Evolutionary conservation across 2,329 filamentous ascomycete genomes (phyloP), one percentile per base, ranked within the genome.

Genomic region (Plectosphaerella sp.): DNA sequence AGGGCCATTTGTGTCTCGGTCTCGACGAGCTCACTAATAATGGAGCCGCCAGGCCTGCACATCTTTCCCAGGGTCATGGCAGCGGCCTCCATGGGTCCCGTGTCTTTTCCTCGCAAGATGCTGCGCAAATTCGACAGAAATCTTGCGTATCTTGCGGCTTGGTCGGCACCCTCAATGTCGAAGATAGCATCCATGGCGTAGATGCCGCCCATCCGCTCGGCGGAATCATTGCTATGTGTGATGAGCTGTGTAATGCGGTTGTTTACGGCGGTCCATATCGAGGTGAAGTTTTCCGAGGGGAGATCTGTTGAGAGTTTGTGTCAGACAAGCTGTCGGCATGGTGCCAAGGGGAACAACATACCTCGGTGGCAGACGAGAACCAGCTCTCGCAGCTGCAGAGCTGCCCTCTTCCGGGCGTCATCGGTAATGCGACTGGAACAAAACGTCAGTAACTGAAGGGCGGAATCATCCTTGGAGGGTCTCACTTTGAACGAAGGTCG

Each of bases 1-100:
- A 99, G 78, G 2, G 95, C 92, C 16, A 91, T 94, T 69, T 97
- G 95, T 56, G 97, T 92, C 71, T 99, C 93, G 51, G 91, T 93
- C 66, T 99, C 94, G 52, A 99, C 94, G 51, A 99, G 77, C 69
- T 97, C 93, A 8, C 93, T 95, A 45, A 96, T 96, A 57, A 97
- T 78, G 33, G 94, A 92, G 54, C 94, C 94, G 56, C 94, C 94
- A 0, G 94, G 94, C 59, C 90, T 87, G 56, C 93, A 96, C 54
- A 99, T 80, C 66, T 92, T 89, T 45, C 94, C 94, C 25, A 99
- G 78, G 4, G 93, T 92, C 59, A 88, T 84, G 42, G 94, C 92
- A 5, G 95, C 94, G 12, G 89, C 86, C 52, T 95, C 84, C 87
- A 99, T 93, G 20, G 94, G 91, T 51, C 85, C 85, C 58, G 90